Percentiles rank a stretch among this genome's conserved stretches.
phyloP scores from a whole-genome alignment of 768 basidiomycete genomes.

The Tricholoma bakamatsutake region DNA sequence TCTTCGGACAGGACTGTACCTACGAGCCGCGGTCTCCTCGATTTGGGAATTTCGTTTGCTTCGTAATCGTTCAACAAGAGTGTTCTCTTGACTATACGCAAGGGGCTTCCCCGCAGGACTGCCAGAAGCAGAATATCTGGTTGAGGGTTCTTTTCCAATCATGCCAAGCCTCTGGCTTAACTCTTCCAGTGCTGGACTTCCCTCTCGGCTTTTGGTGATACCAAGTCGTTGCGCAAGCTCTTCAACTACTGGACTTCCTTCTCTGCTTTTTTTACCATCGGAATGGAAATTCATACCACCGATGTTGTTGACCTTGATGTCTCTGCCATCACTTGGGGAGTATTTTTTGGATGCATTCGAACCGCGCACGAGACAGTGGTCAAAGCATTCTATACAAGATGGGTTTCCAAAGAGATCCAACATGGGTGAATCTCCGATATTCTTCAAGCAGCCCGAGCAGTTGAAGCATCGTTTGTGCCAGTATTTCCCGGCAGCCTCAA shows the following conservation, averaged over 20 bases:
- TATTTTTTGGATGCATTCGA: slow-evolving; percentile 39
- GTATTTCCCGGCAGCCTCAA: slow-evolving; percentile 61
- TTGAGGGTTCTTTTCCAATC: slow-evolving; percentile 26
- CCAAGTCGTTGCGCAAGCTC: slow-evolving; percentile 60
- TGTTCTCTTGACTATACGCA: slow-evolving; percentile 22
- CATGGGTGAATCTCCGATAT: slow-evolving; percentile 70
- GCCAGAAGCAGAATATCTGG: slow-evolving; percentile 17
- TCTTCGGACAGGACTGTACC: slow-evolving; percentile 18
- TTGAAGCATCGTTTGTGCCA: slow-evolving; percentile 85
- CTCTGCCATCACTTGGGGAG: slow-evolving; percentile 20
- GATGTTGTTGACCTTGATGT: slow-evolving; percentile 32
- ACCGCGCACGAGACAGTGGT: slow-evolving; percentile 59
- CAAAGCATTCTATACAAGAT: slow-evolving; percentile 77
- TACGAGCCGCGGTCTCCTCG: slow-evolving; percentile 12
- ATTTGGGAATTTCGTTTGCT: slow-evolving; percentile 8
- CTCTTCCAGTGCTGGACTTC: slow-evolving; percentile 50
- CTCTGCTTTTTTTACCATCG: slow-evolving; percentile 32
- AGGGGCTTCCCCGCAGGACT: slow-evolving; percentile 14
- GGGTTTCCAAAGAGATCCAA: slow-evolving; percentile 81
- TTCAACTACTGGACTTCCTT: slow-evolving; percentile 56
- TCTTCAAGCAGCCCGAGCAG: slow-evolving; percentile 67
- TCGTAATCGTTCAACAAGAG: slow-evolving; percentile 19
- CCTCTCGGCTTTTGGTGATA: slow-evolving; percentile 46
- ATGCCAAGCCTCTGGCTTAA: slow-evolving; percentile 39
- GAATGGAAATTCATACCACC: slow-evolving; percentile 38